Conservation (phyloP, 2,329 filamentous ascomycete genomes). For the Aspergillus sclerotialis region DNA sequence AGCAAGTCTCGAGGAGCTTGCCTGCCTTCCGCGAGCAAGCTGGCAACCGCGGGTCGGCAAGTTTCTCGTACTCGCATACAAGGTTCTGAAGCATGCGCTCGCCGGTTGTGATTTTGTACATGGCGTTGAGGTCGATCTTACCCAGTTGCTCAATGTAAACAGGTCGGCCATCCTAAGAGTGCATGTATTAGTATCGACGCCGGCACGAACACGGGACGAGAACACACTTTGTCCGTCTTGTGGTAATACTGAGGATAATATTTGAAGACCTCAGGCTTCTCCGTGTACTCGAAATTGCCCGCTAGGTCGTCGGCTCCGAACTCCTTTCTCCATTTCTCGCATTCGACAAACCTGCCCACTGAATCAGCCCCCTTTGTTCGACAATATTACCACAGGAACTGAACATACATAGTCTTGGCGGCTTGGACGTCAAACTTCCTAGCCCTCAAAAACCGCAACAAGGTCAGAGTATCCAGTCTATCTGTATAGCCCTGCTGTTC, state of each 20-base stretch:
- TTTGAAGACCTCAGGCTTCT: conserved; percentile 75
- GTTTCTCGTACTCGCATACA: conserved; percentile 94
- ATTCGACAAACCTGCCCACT: conserved; percentile 70
- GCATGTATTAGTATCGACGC: conserved; percentile 3
- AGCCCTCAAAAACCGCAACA: conserved; percentile 88
- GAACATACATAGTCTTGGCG: conserved; percentile 76
- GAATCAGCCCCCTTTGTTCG: not conserved
- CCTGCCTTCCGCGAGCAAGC: conserved; percentile 90
- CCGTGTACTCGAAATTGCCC: conserved; percentile 74
- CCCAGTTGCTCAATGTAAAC: conserved; percentile 96
- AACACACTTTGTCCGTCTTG: conserved; percentile 56
- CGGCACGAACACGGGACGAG: not conserved
- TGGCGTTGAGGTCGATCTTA: conserved; percentile 79
- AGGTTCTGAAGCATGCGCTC: conserved; percentile 97
- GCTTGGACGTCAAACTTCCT: conserved; percentile 87
- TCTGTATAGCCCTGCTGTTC: conserved; percentile 77
- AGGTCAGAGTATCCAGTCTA: conserved; percentile 81
- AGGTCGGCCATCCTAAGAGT: conserved; percentile 75
- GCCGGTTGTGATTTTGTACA: conserved; percentile 86
- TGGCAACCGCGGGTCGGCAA: conserved; percentile 85
- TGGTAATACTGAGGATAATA: conserved; percentile 99
- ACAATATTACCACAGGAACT: not conserved
- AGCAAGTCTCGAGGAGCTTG: conserved; percentile 90
- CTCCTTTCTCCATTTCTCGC: conserved; percentile 84
- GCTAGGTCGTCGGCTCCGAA: conserved; percentile 78